Conservation (phyloP, 1,139 yeast genomes). For the Protomyces arabidopsidicola region DNA sequence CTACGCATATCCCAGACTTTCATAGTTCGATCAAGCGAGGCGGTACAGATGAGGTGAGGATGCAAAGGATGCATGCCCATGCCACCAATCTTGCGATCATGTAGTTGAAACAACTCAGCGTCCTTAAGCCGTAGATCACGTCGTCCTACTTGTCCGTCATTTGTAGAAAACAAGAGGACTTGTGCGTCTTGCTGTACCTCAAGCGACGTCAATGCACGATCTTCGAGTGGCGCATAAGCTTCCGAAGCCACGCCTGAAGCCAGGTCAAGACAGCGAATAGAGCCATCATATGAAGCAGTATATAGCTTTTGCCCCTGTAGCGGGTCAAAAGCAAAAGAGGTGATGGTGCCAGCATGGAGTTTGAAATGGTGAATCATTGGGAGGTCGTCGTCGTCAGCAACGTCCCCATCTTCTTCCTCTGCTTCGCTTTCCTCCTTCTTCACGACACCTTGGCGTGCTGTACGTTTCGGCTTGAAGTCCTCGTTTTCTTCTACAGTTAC, state of each 20-base stretch:
- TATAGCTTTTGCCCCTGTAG: slow-evolving; percentile 53
- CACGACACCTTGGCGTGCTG: neutral
- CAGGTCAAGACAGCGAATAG: slow-evolving; percentile 67
- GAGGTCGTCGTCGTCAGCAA: slow-evolving; percentile 43
- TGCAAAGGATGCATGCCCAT: slow-evolving; percentile 68
- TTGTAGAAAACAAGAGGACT: slow-evolving; percentile 64
- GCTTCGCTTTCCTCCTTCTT: slow-evolving; percentile 6
- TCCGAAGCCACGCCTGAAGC: slow-evolving; percentile 57
- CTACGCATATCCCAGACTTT: slow-evolving; percentile 81
- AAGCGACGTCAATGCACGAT: slow-evolving; percentile 50
- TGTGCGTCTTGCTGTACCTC: slow-evolving; percentile 49
- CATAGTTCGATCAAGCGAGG: slow-evolving; percentile 78
- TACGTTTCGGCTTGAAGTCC: neutral
- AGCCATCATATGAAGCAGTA: slow-evolving; percentile 82
- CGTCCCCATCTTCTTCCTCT: slow-evolving; percentile 41
- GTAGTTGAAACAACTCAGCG: slow-evolving; percentile 51
- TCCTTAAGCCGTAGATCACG: slow-evolving; percentile 53
- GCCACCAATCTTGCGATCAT: slow-evolving; percentile 89
- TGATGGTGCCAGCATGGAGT: slow-evolving; percentile 71
- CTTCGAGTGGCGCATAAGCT: slow-evolving; percentile 48
- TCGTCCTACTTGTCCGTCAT: slow-evolving; percentile 69
- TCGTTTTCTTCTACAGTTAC: neutral
- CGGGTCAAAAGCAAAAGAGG: slow-evolving; percentile 56
- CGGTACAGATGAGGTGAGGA: slow-evolving; percentile 66
- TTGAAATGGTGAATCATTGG: slow-evolving; percentile 63